Evolutionary conservation across 2,329 filamentous ascomycete species (phyloP).

Genomic region (Cytospora schulzeri): DNA sequence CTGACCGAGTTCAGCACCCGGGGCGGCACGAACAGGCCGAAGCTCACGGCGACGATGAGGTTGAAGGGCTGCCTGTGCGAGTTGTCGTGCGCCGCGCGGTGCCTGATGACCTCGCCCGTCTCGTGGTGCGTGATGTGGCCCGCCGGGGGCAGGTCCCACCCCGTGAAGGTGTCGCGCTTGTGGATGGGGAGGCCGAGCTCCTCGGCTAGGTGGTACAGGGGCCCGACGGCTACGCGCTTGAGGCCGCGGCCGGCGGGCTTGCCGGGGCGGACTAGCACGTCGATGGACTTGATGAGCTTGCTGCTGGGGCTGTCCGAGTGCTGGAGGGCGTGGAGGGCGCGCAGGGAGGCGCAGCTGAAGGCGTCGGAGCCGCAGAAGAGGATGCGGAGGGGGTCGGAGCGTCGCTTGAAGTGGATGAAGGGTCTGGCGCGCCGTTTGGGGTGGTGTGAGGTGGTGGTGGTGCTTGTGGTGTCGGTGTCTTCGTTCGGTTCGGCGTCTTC

Average conservation of each 20-base stretch:
- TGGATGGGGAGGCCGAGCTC: constrained; percentile 69
- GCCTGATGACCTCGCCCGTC: constrained; percentile 22
- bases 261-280: constrained; percentile 80
- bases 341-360: constrained; percentile 80
- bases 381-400: constrained; percentile 70
- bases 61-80: constrained; percentile 62
- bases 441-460: background rate
- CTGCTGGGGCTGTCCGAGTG: constrained; percentile 50
- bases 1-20: constrained; percentile 69
- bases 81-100: constrained; percentile 27
- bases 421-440: background rate
- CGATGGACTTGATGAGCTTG: constrained; percentile 70
- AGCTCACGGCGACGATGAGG: constrained; percentile 89
- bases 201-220: constrained; percentile 68
- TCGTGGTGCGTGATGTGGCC: constrained; percentile 22
- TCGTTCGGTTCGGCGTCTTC: background rate
- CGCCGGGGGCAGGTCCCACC: constrained; percentile 59
- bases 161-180: constrained; percentile 77
- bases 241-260: constrained; percentile 78
- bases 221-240: constrained; percentile 70
- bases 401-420: background rate
- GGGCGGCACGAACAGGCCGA: constrained; percentile 84
- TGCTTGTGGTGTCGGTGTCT: background rate
- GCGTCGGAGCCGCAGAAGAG: constrained; percentile 93
- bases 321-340: constrained; percentile 67